phyloP scores from a whole-genome alignment of 73 alveolate species.

The Paramecium tetraurelia region DNA sequence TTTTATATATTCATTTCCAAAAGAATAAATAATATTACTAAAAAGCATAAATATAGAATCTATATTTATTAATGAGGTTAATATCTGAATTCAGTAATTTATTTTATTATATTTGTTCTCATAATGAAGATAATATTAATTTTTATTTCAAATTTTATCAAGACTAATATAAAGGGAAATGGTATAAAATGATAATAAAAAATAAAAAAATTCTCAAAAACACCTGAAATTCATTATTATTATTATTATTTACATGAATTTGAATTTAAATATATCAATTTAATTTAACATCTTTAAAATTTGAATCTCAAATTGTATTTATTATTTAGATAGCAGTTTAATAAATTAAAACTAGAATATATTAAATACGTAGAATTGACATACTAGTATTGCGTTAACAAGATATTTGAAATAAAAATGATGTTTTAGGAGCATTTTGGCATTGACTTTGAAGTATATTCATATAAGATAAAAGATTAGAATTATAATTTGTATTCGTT shows the following conservation, averaged over 20 bases:
- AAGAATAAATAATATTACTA: not conserved
- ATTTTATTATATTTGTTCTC: not conserved
- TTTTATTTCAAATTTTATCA: too few relatives aligned
- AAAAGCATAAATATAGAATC: too few relatives aligned
- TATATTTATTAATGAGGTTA: too few relatives aligned
- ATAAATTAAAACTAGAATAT: not conserved
- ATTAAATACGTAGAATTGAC: not conserved
- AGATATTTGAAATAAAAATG: too few relatives aligned
- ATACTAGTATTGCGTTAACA: not conserved
- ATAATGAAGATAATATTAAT: not conserved
- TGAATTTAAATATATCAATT: not conserved
- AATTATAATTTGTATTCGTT: not conserved
- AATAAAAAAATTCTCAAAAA: not conserved
- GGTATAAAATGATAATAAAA: too few relatives aligned
- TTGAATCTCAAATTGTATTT: not conserved
- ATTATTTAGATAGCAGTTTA: not conserved
- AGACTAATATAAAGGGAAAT: not conserved
- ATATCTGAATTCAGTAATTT: not conserved
- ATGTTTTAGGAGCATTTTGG: not conserved
- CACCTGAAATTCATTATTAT: not conserved
- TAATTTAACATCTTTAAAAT: not conserved
- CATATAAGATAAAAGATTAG: not conserved
- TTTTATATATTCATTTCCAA: too few relatives aligned
- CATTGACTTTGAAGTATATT: not conserved
- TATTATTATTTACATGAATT: not conserved